A percentile compares a stretch with the other conserved stretches of the same genome.
These are phyloP conservation scores for Penicillium sp. DNA, from an alignment of 2,329 filamentous ascomycete genomes.

Conservation along the genomic window DNA sequence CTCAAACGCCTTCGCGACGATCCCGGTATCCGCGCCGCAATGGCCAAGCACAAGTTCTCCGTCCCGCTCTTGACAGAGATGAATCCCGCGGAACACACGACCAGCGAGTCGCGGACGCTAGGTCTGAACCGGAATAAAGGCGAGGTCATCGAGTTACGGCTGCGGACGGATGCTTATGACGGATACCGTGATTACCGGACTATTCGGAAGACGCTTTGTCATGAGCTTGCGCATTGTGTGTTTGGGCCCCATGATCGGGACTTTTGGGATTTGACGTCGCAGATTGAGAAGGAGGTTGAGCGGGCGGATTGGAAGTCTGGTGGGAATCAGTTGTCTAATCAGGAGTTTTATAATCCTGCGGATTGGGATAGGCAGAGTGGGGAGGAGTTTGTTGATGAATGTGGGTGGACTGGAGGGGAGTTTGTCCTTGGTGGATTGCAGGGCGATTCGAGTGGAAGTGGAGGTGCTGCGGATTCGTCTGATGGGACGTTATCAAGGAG, in stretches of 20 bases:
- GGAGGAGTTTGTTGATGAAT: conserved; percentile 61
- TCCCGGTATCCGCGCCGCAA: conserved; percentile 75
- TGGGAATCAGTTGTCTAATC: conserved; percentile 59
- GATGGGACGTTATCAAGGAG: conserved; percentile 55
- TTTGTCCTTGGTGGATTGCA: conserved; percentile 64
- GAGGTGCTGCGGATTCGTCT: conserved; percentile 21
- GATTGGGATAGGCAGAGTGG: conserved; percentile 51
- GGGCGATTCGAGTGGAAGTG: conserved; percentile 40
- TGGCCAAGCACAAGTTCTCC: conserved; percentile 78
- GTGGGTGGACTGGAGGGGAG: conserved; percentile 74
- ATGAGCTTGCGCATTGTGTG: conserved; percentile 92
- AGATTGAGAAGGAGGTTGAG: conserved; percentile 84
- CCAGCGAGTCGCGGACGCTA: conserved; percentile 73
- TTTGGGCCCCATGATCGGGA: conserved; percentile 75
- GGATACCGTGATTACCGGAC: conserved; percentile 91
- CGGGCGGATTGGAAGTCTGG: conserved; percentile 71
- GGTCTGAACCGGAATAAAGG: conserved; percentile 85
- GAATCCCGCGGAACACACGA: conserved; percentile 82
- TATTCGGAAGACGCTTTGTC: conserved; percentile 86
- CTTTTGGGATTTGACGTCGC: conserved; percentile 85
- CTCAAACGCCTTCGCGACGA: conserved; percentile 75
- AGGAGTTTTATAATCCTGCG: conserved; percentile 59
- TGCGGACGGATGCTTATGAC: conserved; percentile 91
- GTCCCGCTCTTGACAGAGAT: conserved; percentile 91
- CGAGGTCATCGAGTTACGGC: conserved; percentile 81